Conservation (phyloP, 1,284 basidiomycete genomes). For the Singerocomus rubriflavus region DNA sequence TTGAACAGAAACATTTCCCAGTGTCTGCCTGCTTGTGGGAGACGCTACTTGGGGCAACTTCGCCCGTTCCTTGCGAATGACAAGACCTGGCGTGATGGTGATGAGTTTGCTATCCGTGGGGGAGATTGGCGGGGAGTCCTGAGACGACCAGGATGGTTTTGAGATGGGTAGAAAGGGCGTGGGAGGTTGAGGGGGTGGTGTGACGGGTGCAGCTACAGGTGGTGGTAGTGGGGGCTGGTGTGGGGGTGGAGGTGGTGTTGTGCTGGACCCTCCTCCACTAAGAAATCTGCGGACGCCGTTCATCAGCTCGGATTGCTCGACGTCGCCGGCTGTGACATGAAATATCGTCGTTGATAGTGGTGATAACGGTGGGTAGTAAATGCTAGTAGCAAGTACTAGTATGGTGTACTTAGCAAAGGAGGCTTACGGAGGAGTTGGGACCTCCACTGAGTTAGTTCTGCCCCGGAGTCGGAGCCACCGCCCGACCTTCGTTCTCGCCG, state of each 20-base stretch:
- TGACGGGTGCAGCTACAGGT: conserved; percentile 21
- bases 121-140: conserved; percentile 30
- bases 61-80: conserved; percentile 52
- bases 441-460: not conserved
- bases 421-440: no score
- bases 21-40: conserved; percentile 21
- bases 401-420: no score
- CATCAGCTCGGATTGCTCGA: conserved; percentile 41
- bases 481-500: conserved; percentile 14
- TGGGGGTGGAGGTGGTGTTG: conserved; percentile 12
- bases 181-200: conserved; percentile 14
- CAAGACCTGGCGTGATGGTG: conserved; percentile 44
- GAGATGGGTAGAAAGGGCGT: conserved; percentile 8
- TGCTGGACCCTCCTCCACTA: conserved; percentile 39
- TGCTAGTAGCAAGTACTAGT: not conserved
- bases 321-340: conserved; percentile 23
- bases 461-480: not conserved
- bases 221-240: conserved; percentile 18
- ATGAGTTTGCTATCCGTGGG: conserved; percentile 31
- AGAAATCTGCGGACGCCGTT: conserved; percentile 72
- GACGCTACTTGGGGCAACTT: conserved; percentile 30
- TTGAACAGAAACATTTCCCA: conserved; percentile 27
- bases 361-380: not conserved
- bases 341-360: conserved; percentile 16
- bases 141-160: conserved; percentile 48